phyloP scores from a whole-genome alignment of 23 red algal genomes.

The Rhodosorus marinus region DNA sequence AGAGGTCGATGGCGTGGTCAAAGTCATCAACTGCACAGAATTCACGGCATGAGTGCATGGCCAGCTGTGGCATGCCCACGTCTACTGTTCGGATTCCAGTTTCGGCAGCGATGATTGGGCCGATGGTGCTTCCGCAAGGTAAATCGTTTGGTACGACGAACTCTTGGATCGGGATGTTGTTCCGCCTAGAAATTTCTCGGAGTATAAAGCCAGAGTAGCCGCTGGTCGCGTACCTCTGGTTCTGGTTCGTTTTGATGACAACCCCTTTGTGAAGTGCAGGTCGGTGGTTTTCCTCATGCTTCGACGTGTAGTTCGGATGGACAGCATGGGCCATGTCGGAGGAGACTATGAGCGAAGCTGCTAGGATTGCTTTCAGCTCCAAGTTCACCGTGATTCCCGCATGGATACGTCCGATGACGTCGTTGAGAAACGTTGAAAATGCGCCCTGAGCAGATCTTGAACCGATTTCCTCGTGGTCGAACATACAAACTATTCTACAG shows the following conservation, averaged over 20 bases:
- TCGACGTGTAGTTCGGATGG: constrained; percentile 55
- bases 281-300: constrained; percentile 48
- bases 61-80: constrained; percentile 44
- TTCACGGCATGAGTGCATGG: constrained; percentile 76
- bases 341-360: constrained; percentile 22
- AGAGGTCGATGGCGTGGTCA: background rate
- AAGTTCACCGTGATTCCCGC: constrained; percentile 2
- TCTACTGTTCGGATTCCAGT: constrained; percentile 75
- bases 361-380: background rate
- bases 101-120: constrained; percentile 34
- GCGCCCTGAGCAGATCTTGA: constrained; percentile 35
- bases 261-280: constrained; percentile 26
- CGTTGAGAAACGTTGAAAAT: constrained; percentile 22
- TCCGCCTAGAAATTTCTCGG: constrained; percentile 5
- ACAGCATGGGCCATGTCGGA: constrained; percentile 81
- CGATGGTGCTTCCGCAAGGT: constrained; percentile 69
- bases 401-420: constrained; percentile 21
- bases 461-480: constrained; percentile 81
- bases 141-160: constrained; percentile 85
- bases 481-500: constrained; percentile 33
- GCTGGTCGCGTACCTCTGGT: constrained; percentile 67
- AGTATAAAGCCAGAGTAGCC: constrained; percentile 24
- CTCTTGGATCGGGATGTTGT: constrained; percentile 10
- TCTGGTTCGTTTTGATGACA: constrained; percentile 69
- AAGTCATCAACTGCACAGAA: constrained; percentile 36